Evolutionary conservation across 257 asterid genomes (phyloP), one percentile per base, ranked within the genome.

Genomic region (Verbascum thapsus): DNA sequence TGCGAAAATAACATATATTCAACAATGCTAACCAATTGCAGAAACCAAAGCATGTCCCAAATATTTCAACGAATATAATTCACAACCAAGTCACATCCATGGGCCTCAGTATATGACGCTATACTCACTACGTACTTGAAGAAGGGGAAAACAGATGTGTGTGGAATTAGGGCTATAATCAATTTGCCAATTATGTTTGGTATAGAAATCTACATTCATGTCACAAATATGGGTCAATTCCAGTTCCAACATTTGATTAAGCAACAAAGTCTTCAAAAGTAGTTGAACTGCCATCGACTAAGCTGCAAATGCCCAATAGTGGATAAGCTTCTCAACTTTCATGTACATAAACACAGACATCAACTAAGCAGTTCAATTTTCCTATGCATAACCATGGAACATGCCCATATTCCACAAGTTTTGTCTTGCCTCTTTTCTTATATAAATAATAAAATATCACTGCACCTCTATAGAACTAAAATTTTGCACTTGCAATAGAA

Each of bases 301-400:
- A 23, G 26, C 16, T 8, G 0, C 23, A 7, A 23, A 15, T 42
- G 44, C 19, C 19, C 48, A 22, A 50, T 5, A 44, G 55, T 9
- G 54, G 13, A 30, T 30, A 55, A 26, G 56, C 23, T 44, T 44
- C 63, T 64, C 38, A 8, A 49, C 34, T 10, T 37, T 17, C 23
- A 18, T 1, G 51, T 8, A 19, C 22, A 39, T 9, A 67, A 61
- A 48, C 67, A 65, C 32, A 26, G 5, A 26, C 32, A 26, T 26
- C 32, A 26, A 26, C 32, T 26, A 26, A 26, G 32, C 5, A 26
- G 5, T 26, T 26, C 32, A 26, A 26, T 26, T 34, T 35, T 13
- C 44, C 9, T 54, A 26, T 8, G 13, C 22, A 39, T 9, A 67
- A 61, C 39, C 67, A 65, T 10, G 12, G 10, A 47, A 39, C 7